Conservation (phyloP, 2,329 filamentous ascomycete species). For the Aschersonia sp. region DNA sequence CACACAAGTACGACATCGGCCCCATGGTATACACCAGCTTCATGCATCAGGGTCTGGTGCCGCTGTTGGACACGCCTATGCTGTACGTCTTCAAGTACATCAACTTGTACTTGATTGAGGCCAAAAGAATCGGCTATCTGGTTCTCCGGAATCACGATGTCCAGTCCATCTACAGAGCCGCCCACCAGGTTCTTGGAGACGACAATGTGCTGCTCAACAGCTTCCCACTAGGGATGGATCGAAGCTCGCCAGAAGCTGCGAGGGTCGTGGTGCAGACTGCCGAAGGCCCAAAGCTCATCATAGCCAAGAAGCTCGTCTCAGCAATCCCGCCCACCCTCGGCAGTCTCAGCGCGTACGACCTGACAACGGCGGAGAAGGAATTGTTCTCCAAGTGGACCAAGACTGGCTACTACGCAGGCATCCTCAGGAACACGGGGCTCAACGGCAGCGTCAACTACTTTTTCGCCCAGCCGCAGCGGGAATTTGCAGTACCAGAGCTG, state of each 20-base stretch:
- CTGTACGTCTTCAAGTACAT: conserved; percentile 22
- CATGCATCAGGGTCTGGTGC: conserved; percentile 21
- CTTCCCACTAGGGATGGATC: neutral
- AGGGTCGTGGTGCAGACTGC: conserved; percentile 5
- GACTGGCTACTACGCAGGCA: conserved; percentile 12
- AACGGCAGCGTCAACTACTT: neutral
- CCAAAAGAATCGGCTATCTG: conserved; percentile 9
- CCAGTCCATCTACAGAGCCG: neutral
- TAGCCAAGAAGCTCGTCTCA: conserved; percentile 12
- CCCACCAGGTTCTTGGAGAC: neutral
- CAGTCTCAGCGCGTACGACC: conserved; percentile 13
- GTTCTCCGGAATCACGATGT: conserved; percentile 2
- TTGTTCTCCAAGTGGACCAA: conserved; percentile 15
- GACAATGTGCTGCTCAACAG: neutral
- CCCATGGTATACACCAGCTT: conserved; percentile 15
- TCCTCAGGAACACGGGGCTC: conserved; percentile 9
- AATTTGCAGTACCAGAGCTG: neutral
- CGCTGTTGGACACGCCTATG: conserved; percentile 19
- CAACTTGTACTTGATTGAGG: conserved; percentile 1
- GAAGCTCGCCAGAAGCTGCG: conserved; percentile 8
- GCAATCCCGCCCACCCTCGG: conserved; percentile 13
- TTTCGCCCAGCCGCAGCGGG: neutral
- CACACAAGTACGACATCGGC: conserved; percentile 24
- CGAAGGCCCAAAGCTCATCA: conserved; percentile 1
- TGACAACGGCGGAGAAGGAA: conserved; percentile 10